Base-by-base conservation (phyloP, 108 stramenopile genomes). In the Stephanodiscus triporus region DNA sequence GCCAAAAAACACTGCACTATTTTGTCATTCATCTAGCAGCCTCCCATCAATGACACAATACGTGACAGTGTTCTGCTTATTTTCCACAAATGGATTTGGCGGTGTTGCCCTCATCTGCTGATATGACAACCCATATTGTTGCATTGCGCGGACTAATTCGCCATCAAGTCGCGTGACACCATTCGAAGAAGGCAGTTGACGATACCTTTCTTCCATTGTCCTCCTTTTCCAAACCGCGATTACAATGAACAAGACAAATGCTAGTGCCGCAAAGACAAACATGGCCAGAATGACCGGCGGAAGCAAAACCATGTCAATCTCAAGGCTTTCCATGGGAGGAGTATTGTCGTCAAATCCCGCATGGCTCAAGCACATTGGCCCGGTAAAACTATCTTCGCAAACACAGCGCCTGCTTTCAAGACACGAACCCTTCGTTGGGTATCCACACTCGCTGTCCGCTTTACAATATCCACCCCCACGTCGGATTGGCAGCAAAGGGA, bases 21-120 rank as follows among this genome's bases (percentile, higher is more conserved):
- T 22, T 17, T 56, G 36, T 75, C 63, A 54, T 32, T 58, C 65
- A 66, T 75, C 73, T 49, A 75, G 49, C 17, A 75, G 65, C 66
- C 88, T 66, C 17, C 83, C 85, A 73, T 94, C 92, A 53, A 94
- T 91, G 63, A 94, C 82, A 61, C 88, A 91, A 70, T 94, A 94
- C 13, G 90, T 89, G 6, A 89, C 78, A 27, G 82, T 85, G 49
- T 91, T 91, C 63, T 85, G 79, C 43, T 88, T 62, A 48, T 56
- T 63, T 17, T 56, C 55, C 34, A 60, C 42, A 56, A 66, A 63
- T 65, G 40, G 66, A 75, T 60, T 73, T n/a, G 45, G 42, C 20
- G 55, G 54, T 37, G 72, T 62, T 37, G 30, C 36, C 9, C 74
- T 63, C 57, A 27, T 13, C 58, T 38, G 47, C 30, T 73, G 75